A percentile compares a stretch with the other conserved stretches of the same genome.
phyloP scores from a whole-genome alignment of 2,329 filamentous ascomycete species.

The Nigrograna mackinnonii region DNA sequence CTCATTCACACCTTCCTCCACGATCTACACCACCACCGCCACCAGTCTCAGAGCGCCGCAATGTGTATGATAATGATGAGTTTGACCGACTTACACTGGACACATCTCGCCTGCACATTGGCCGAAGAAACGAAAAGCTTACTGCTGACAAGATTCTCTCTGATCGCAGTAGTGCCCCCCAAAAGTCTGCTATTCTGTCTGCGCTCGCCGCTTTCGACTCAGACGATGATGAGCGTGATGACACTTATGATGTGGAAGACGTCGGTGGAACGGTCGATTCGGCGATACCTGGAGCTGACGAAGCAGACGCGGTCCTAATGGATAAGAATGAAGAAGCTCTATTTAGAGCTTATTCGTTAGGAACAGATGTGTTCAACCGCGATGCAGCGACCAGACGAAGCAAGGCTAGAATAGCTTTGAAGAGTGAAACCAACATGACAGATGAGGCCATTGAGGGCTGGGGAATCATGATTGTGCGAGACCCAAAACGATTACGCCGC shows the following conservation, averaged over 20 bases:
- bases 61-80: slow-evolving; percentile 75
- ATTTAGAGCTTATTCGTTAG: slow-evolving; percentile 71
- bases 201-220: slow-evolving; percentile 88
- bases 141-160: slow-evolving; percentile 75
- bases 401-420: slow-evolving; percentile 64
- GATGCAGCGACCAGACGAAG: slow-evolving; percentile 72
- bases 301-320: slow-evolving; percentile 59
- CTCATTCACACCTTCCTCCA: slow-evolving; percentile 55
- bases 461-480: slow-evolving; percentile 81
- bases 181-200: slow-evolving; percentile 85
- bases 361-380: slow-evolving; percentile 69
- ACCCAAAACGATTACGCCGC: slow-evolving; percentile 68
- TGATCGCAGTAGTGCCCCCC: slow-evolving; percentile 66
- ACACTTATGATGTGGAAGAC: slow-evolving; percentile 92
- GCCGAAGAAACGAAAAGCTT: slow-evolving; percentile 65
- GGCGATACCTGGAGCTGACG: slow-evolving; percentile 51
- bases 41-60: slow-evolving; percentile 63
- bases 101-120: slow-evolving; percentile 73
- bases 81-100: slow-evolving; percentile 72
- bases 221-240: slow-evolving; percentile 94
- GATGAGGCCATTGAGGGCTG: slow-evolving; percentile 95
- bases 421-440: slow-evolving; percentile 81
- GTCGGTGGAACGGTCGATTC: slow-evolving; percentile 86
- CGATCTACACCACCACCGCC: slow-evolving; percentile 58
- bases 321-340: slow-evolving; percentile 70